phyloP scores from a whole-genome alignment of 2,329 filamentous ascomycete genomes.

The Coniella lustricola region DNA sequence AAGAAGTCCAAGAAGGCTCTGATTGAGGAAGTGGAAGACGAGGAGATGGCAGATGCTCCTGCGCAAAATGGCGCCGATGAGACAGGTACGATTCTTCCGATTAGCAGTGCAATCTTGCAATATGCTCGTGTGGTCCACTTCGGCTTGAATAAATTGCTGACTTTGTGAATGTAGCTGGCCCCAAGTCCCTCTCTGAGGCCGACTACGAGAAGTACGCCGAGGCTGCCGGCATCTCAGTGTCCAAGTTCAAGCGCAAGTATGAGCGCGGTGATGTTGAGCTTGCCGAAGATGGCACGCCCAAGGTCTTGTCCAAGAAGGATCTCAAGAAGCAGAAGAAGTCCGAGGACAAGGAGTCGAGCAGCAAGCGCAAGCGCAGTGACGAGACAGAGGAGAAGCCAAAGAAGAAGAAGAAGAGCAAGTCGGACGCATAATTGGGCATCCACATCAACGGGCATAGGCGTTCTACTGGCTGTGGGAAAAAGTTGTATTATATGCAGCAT shows the following conservation, averaged over 20 bases:
- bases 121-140: slow-evolving; percentile 37
- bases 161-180: slow-evolving; percentile 24
- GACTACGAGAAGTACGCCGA: slow-evolving; percentile 56
- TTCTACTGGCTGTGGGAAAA: slow-evolving; percentile 10
- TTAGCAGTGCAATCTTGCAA: slow-evolving; percentile 19
- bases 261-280: slow-evolving; percentile 69
- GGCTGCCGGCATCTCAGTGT: slow-evolving; percentile 61
- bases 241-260: slow-evolving; percentile 73
- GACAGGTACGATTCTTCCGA: slow-evolving; percentile 16
- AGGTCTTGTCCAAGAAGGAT: slow-evolving; percentile 68
- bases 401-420: slow-evolving; percentile 36
- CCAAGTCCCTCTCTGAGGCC: slow-evolving; percentile 43
- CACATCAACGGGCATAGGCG: background rate
- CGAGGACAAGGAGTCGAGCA: slow-evolving; percentile 51
- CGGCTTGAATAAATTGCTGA: slow-evolving; percentile 8
- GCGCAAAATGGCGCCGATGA: slow-evolving; percentile 11
- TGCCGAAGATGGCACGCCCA: slow-evolving; percentile 56
- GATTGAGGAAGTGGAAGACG: slow-evolving; percentile 33
- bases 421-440: slow-evolving; percentile 11
- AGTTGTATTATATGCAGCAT: slow-evolving; percentile 15
- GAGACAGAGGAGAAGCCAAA: slow-evolving; percentile 56
- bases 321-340: slow-evolving; percentile 64
- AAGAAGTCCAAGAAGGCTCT: slow-evolving; percentile 37
- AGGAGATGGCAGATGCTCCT: slow-evolving; percentile 21
- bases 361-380: slow-evolving; percentile 68